A percentile compares a stretch with the other conserved stretches of the same genome.
Evolutionary conservation across 208 protist genomes (phyloP).

Genomic region (Vickermania ingenoplastis): DNA sequence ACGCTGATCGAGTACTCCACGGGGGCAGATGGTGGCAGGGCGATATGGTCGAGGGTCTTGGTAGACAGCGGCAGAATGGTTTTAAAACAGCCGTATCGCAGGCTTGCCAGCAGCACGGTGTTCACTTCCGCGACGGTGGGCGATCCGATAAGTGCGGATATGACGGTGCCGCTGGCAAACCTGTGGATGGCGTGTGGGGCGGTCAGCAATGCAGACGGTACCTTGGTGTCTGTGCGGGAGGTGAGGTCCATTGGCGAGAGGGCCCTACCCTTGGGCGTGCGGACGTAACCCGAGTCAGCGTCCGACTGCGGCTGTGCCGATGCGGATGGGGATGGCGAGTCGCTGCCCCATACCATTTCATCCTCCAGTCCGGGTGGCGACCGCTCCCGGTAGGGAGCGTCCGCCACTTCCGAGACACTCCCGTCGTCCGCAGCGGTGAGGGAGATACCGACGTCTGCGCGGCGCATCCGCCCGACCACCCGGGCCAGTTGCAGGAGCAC

Average conservation of each 20-base stretch:
- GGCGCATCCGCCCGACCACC: neutral
- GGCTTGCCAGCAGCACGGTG: neutral
- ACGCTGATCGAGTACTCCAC: neutral
- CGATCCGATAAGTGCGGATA: neutral
- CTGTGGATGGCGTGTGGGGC: no score
- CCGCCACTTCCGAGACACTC: neutral
- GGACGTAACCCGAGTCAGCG: neutral
- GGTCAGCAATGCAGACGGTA: neutral
- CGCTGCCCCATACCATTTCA: neutral
- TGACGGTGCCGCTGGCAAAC: neutral
- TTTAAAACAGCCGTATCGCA: neutral
- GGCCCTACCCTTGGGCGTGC: neutral
- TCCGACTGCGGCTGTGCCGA: neutral
- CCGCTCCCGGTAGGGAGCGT: neutral
- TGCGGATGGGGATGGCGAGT: neutral
- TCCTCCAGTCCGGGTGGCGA: neutral
- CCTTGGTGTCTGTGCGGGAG: neutral
- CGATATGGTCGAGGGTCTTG: neutral
- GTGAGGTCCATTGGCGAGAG: neutral
- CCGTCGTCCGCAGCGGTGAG: neutral
- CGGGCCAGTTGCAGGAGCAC: slow-evolving; percentile 21
- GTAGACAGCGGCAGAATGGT: neutral
- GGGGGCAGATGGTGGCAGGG: neutral
- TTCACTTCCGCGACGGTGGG: neutral
- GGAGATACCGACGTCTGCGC: neutral